A percentile compares a stretch with the other conserved stretches of the same genome.
phyloP scores from a whole-genome alignment of 495 filamentous ascomycete genomes.

The Penicillium nucicola region DNA sequence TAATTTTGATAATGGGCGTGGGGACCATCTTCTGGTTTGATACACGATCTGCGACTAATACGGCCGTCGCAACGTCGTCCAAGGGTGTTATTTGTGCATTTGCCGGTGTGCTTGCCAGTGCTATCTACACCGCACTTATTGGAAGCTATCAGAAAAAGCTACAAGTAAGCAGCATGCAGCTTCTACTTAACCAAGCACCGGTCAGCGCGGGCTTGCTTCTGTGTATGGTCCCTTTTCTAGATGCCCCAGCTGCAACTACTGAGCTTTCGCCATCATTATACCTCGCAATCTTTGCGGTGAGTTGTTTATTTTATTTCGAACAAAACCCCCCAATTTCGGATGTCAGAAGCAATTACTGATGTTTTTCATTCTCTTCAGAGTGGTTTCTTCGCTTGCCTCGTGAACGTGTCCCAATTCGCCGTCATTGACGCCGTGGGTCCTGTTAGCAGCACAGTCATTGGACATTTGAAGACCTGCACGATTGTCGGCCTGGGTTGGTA shows the following conservation, averaged over 20 bases:
- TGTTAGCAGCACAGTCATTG: constrained; percentile 69
- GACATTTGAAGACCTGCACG: constrained; percentile 51
- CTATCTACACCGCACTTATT: constrained; percentile 70
- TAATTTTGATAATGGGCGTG: constrained; percentile 66
- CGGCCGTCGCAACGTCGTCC: constrained; percentile 45
- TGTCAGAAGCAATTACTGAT: constrained; percentile 25
- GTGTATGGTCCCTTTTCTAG: constrained; percentile 63
- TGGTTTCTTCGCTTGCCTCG: constrained; percentile 61
- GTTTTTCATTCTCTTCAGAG: constrained; percentile 12
- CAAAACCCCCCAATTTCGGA: too few relatives aligned
- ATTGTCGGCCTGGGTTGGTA: constrained; percentile 42
- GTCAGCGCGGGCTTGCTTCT: constrained; percentile 60
- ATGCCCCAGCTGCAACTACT: constrained; percentile 55
- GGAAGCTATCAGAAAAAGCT: constrained; percentile 64
- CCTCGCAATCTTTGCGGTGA: constrained; percentile 8
- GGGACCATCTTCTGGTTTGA: constrained; percentile 72
- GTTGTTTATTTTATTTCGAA: too few relatives aligned
- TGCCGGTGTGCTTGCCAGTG: constrained; percentile 59
- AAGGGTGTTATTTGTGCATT: constrained; percentile 64
- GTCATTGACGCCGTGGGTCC: constrained; percentile 69
- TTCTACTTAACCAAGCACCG: constrained; percentile 70
- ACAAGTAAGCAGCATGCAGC: constrained; percentile 66
- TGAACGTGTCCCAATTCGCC: constrained; percentile 74
- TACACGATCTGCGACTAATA: constrained; percentile 45
- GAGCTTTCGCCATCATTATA: constrained; percentile 37